phyloP scores from a whole-genome alignment of 139 green algal genomes.

The Deuterostichococcus epilithicus region DNA sequence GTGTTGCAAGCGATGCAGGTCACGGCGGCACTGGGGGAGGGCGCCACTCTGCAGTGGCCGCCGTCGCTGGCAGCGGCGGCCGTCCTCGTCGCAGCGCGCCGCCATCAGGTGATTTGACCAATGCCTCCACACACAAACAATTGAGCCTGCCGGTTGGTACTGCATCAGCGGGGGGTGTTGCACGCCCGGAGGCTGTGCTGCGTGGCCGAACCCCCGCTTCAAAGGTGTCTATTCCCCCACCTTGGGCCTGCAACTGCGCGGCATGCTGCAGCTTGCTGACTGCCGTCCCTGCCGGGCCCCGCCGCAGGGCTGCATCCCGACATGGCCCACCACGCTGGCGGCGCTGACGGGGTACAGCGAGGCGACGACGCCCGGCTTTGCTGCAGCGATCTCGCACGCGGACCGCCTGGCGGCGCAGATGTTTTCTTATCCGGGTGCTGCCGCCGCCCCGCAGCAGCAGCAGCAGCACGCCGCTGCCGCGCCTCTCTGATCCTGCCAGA shows the following conservation, averaged over 20 bases:
- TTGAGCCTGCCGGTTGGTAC: neutral
- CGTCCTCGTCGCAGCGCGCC: neutral
- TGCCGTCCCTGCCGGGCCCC: slow-evolving; percentile 33
- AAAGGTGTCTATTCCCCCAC: slow-evolving; percentile 6
- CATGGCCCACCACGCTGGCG: slow-evolving; percentile 50
- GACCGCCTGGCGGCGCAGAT: neutral
- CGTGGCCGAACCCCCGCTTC: neutral
- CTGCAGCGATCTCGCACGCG: slow-evolving; percentile 6
- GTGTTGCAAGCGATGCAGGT: slow-evolving; percentile 1
- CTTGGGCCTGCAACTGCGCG: too few species aligned
- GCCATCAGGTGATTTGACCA: neutral
- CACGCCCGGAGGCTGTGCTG: neutral
- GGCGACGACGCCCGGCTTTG: neutral
- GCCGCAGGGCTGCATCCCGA: slow-evolving; percentile 45
- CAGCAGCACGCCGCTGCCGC: neutral
- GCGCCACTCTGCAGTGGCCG: slow-evolving; percentile 10
- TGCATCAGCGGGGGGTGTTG: neutral
- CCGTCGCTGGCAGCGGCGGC: slow-evolving; percentile 12
- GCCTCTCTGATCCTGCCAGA: neutral
- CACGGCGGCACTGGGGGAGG: slow-evolving; percentile 11
- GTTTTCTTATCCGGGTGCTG: neutral
- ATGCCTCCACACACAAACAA: neutral
- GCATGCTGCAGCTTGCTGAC: too few species aligned
- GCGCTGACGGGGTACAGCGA: slow-evolving; percentile 30
- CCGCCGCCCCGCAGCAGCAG: neutral